Evolutionary conservation across 2,329 filamentous ascomycete genomes (phyloP).

Genomic region (Rhynchosporium graminicola): DNA sequence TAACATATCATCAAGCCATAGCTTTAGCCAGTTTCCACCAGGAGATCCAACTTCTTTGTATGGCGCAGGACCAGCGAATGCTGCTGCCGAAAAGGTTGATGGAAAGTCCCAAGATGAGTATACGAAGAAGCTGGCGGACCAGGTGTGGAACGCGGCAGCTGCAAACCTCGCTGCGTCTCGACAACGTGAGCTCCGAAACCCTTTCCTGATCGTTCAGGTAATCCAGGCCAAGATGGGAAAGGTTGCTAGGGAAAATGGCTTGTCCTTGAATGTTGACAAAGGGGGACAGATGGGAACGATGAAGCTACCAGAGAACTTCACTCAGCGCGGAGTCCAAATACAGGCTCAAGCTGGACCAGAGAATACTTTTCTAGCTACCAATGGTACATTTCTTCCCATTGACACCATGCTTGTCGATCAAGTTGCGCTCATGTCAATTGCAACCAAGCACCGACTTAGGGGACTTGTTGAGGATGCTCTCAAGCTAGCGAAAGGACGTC

Average conservation of each 20-base stretch:
- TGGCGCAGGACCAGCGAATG: slow-evolving; percentile 65
- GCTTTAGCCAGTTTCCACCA: slow-evolving; percentile 57
- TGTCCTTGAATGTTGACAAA: slow-evolving; percentile 56
- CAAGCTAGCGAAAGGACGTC: slow-evolving; percentile 68
- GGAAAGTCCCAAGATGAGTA: slow-evolving; percentile 61
- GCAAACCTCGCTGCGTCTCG: slow-evolving; percentile 54
- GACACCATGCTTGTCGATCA: slow-evolving; percentile 80
- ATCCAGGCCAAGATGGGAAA: slow-evolving; percentile 52
- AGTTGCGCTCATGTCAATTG: slow-evolving; percentile 78
- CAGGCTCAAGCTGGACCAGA: slow-evolving; percentile 62
- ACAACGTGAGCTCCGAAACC: slow-evolving; percentile 59
- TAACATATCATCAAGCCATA: slow-evolving; percentile 44
- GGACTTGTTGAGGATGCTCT: slow-evolving; percentile 77
- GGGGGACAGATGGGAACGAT: slow-evolving; percentile 52
- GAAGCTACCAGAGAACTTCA: slow-evolving; percentile 37
- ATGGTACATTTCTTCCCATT: slow-evolving; percentile 70
- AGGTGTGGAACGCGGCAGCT: slow-evolving; percentile 66
- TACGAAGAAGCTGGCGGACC: slow-evolving; percentile 64
- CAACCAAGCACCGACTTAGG: slow-evolving; percentile 76
- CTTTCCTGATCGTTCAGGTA: slow-evolving; percentile 44
- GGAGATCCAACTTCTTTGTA: slow-evolving; percentile 61
- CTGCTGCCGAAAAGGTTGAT: slow-evolving; percentile 51
- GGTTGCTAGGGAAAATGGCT: slow-evolving; percentile 58
- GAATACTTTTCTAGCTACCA: slow-evolving; percentile 61
- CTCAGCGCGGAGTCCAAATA: slow-evolving; percentile 47